Percentiles rank a stretch among this genome's conserved stretches.
These are phyloP conservation scores for Hypoxylon sp. DNA, from an alignment of 2,329 filamentous ascomycete genomes.

Conservation along the genomic window DNA sequence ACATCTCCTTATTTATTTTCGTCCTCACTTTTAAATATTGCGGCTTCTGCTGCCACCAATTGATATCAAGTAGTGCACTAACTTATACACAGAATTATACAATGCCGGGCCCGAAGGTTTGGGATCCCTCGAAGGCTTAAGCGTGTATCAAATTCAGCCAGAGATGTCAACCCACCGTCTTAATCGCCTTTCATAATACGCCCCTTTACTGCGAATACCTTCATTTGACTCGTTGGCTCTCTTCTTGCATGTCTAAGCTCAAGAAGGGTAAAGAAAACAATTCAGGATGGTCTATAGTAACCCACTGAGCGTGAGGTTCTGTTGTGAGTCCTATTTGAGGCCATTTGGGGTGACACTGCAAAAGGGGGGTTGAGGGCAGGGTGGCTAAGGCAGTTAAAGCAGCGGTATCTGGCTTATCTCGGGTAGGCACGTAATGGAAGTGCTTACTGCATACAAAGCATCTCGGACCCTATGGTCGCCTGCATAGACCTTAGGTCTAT, in stretches of 20 bases:
- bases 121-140: neutral
- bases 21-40: no score
- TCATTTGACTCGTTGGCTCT: neutral
- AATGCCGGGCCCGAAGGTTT: constrained; percentile 2
- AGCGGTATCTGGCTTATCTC: neutral
- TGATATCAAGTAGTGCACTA: neutral
- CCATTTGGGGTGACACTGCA: neutral
- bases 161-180: neutral
- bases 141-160: neutral
- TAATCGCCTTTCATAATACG: neutral
- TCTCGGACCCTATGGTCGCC: neutral
- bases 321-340: neutral
- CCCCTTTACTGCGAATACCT: neutral
- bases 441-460: no score
- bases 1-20: no score
- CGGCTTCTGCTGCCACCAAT: neutral
- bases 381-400: neutral
- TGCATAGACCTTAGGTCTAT: no score
- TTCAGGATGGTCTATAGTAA: neutral
- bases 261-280: neutral
- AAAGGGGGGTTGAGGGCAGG: neutral
- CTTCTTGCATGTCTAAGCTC: neutral
- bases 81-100: neutral
- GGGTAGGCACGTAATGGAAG: no score
- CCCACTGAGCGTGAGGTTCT: neutral